Percentiles rank a stretch among this genome's conserved stretches.
These are phyloP conservation scores for Aspergillus pseudoglaucus DNA, from an alignment of 2,329 filamentous ascomycete genomes.

Conservation along the genomic window DNA sequence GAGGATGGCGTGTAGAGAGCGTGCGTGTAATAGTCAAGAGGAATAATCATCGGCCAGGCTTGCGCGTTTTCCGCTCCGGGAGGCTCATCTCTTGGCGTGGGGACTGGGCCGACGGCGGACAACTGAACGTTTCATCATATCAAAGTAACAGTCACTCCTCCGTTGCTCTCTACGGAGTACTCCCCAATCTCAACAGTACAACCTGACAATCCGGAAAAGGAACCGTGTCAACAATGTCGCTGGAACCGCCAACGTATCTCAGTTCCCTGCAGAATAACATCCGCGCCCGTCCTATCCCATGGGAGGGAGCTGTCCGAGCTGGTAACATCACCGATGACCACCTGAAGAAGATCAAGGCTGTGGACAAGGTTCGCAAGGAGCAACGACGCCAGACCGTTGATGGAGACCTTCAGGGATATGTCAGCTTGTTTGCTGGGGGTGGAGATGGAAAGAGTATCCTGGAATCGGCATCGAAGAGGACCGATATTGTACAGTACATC, in stretches of 20 bases:
- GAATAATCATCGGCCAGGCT: not conserved
- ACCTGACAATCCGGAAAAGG: not conserved
- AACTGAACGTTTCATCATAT: not conserved
- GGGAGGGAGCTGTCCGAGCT: conserved; percentile 91
- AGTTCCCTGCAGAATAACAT: conserved; percentile 94
- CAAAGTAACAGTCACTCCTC: not conserved
- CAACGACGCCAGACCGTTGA: conserved; percentile 79
- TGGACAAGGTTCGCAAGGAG: conserved; percentile 93
- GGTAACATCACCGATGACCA: conserved; percentile 92
- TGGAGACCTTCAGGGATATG: conserved; percentile 71
- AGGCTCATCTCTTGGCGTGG: conserved; percentile 1
- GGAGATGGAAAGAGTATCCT: conserved; percentile 65
- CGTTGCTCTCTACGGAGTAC: not conserved
- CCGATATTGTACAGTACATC: conserved; percentile 91
- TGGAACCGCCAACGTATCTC: conserved; percentile 84
- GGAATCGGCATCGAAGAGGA: conserved; percentile 75
- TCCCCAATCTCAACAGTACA: too few relatives aligned
- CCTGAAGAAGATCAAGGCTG: conserved; percentile 88
- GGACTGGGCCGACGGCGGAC: not conserved
- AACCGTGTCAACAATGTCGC: conserved; percentile 59
- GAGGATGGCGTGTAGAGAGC: not conserved
- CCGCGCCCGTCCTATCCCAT: conserved; percentile 88
- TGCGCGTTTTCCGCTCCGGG: not conserved
- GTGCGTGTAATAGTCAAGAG: not conserved
- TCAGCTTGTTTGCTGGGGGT: conserved; percentile 68